Evolutionary conservation across 371 early-diverging fungal genomes (phyloP).

Genomic region (Basidiobolus meristosporus): DNA sequence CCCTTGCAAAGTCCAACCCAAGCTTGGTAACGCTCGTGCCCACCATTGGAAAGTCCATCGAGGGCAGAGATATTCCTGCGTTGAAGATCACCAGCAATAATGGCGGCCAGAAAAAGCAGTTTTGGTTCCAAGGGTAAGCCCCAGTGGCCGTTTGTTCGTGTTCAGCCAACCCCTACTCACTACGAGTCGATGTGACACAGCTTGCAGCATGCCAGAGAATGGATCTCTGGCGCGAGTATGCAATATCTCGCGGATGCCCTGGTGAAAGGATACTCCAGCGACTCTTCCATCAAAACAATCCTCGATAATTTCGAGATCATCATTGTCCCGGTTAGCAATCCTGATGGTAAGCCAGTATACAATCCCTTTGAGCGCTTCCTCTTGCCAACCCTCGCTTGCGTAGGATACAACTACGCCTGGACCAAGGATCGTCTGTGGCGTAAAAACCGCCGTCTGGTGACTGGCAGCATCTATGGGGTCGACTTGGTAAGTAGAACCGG

Average conservation of each 20-base stretch:
- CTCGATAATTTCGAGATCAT: constrained; percentile 10
- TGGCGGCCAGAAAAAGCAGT: constrained; percentile 1
- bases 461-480: constrained; percentile 2
- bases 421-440: constrained; percentile 18
- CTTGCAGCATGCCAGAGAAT: constrained; percentile 5
- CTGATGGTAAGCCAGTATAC: constrained; percentile 10
- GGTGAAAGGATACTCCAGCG: background rate
- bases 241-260: constrained; percentile 3
- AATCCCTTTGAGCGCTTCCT: no score
- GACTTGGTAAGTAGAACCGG: background rate
- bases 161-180: no score
- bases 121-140: constrained; percentile 2
- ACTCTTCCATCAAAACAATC: constrained; percentile 1
- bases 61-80: background rate
- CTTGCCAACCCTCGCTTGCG: no score
- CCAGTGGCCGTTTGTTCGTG: no score
- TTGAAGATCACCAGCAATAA: constrained; percentile 2
- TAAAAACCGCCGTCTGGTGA: constrained; percentile 11
- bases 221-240: constrained; percentile 4
- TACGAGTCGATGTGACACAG: no score
- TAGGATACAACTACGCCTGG: constrained; percentile 16
- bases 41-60: constrained; percentile 1
- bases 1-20: background rate
- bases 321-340: constrained; percentile 23
- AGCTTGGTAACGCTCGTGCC: constrained; percentile 1